These are phyloP conservation scores for Hanseniaspora uvarum DNA, from an alignment of 1,139 yeast genomes.

Conservation along the genomic window DNA sequence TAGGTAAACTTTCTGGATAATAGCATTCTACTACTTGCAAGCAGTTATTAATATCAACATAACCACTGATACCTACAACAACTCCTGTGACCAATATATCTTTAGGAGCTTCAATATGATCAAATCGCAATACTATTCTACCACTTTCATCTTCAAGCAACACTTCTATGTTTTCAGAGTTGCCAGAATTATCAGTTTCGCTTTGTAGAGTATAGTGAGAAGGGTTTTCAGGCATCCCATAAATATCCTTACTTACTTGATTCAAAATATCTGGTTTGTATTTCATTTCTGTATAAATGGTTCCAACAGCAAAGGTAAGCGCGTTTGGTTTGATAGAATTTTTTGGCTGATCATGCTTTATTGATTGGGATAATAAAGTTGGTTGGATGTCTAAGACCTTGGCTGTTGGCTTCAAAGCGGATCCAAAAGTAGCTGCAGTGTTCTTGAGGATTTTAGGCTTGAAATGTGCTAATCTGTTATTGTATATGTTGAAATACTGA, in stretches of 20 bases:
- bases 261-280: slow-evolving; percentile 74
- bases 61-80: slow-evolving; percentile 75
- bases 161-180: slow-evolving; percentile 39
- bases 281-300: slow-evolving; percentile 73
- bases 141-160: slow-evolving; percentile 93
- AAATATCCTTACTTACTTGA: slow-evolving; percentile 53
- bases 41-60: slow-evolving; percentile 72
- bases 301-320: slow-evolving; percentile 80
- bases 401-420: background rate
- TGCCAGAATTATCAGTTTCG: slow-evolving; percentile 35
- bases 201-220: slow-evolving; percentile 35
- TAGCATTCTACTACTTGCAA: slow-evolving; percentile 75
- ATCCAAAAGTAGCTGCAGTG: background rate
- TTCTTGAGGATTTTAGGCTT: slow-evolving; percentile 4
- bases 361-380: slow-evolving; percentile 8
- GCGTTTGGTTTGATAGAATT: background rate
- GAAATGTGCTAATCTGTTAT: slow-evolving; percentile 5
- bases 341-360: slow-evolving; percentile 29
- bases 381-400: slow-evolving; percentile 15
- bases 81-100: slow-evolving; percentile 72
- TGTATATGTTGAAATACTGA: slow-evolving; percentile 12
- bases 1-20: slow-evolving; percentile 48
- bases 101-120: slow-evolving; percentile 33
- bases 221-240: slow-evolving; percentile 35
- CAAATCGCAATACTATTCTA: slow-evolving; percentile 64